Base-by-base conservation (phyloP, 768 basidiomycete species). In the Vishniacozyma victoriae region DNA sequence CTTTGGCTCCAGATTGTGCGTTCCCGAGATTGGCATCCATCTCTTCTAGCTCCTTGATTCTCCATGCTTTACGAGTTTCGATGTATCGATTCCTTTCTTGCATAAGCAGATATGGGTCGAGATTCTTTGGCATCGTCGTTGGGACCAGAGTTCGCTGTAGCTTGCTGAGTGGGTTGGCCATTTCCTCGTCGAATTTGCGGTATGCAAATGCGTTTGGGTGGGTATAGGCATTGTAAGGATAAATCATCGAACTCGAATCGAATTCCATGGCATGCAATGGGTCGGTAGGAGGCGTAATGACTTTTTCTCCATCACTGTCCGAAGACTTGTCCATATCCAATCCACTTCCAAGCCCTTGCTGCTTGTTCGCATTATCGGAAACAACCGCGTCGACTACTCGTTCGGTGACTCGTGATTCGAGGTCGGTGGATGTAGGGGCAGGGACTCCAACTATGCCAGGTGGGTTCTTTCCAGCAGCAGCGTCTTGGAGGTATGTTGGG, bases 71-170 rank as follows among this genome's bases (percentile, higher is more conserved):
- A 18, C 93, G 82, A 3, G 86, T 85, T 62, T 95, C 87, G 47
- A 97, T 82, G 71, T 82, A 92, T 9, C 87, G 80, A 57, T 93
- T 88, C 5, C 93, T 82, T 73, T 99, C 95, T 55, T 87, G 85
- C 62, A 91, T 78, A 52, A 96, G 79, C 56, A 88, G 81, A 59
- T 92, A 85, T 3, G 92, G 87, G 69, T 99, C 95, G 24, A 99
- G 80, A 14, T 93, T 93, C 9, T 78, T 74, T 0, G 95, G 93
- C 81, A 88, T 87, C 53, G 96, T 75, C 5, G 86, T 86, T 0
- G 95, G 95, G 16, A 97, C 78, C 35, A 96, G 75, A 19, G 89
- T 78, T 3, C 86, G 79, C 50, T 73, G 72, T 47, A 71, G 54
- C 58, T 72, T 72, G 37, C 52, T 55, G 37, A 65, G 54, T 3